Base-by-base conservation (phyloP, 306 rosid species). In the Gastrolobium villosum region DNA sequence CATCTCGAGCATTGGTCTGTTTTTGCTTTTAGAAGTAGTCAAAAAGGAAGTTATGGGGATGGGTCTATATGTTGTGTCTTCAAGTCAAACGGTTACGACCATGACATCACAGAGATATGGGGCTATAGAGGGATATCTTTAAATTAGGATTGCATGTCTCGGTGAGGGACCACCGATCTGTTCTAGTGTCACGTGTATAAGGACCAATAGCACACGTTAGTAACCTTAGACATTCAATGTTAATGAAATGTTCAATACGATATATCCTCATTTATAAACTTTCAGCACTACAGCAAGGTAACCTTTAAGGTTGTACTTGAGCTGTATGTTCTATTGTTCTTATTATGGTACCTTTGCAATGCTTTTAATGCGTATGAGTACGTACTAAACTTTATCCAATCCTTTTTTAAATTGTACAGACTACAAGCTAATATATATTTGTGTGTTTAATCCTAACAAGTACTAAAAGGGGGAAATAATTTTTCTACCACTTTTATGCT, bases 11-110 rank as follows among this genome's bases (percentile, higher is more conserved):
- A 36, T 15, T 41, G 34, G 69, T 62, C 34, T 2, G 1, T 73
- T 68, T 54, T 20, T 74, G 61, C 61, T 59, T 59, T 61, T 75
- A 72, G 53, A 66, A 72, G 28, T 53, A 75, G 91, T 87, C 86
- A 87, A 91, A 75, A 65, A 40, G 13, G 11, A 80, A 62, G 85
- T 85, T 84, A 84, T 48, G 80, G 84, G 45, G 28, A 82, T 74
- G 82, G 82, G 80, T 69, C 76, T 74, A 57, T 74, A 57, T 74
- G 50, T 30, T 65, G 73, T 79, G 90, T 78, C 73, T 69, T 53
- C 67, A 55, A 86, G 93, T 90, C 90, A 88, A 90, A 86, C 90
- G 89, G 92, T 90, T 90, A 84, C 83, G 89, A 87, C 84, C 84
- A 54, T 90, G 89, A 90, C 89, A 83, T 85, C 91, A 92, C 52